Evolutionary conservation across 495 filamentous ascomycete genomes (phyloP).

Genomic region (Pyrenula massariospora): DNA sequence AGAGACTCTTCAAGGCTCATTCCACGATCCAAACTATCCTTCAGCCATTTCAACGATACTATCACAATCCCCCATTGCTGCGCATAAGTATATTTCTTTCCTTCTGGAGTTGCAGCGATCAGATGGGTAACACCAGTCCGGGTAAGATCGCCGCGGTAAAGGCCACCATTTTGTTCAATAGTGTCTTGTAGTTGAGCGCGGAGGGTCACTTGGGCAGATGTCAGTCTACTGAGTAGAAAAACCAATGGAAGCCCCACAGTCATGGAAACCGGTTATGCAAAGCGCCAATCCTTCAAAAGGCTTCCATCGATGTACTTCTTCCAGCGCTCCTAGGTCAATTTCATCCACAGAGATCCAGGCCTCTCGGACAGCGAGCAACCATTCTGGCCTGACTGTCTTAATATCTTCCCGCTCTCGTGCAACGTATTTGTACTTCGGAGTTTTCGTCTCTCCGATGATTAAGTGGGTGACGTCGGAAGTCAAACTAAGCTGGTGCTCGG

Average conservation of each 20-base stretch:
- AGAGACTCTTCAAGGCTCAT: constrained; percentile 79
- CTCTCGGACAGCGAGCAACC: constrained; percentile 72
- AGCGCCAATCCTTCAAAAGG: constrained; percentile 55
- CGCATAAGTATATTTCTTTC: constrained; percentile 82
- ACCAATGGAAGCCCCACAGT: constrained; percentile 41
- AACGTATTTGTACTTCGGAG: constrained; percentile 89
- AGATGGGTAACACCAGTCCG: constrained; percentile 70
- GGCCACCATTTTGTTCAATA: constrained; percentile 57
- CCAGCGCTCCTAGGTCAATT: constrained; percentile 59
- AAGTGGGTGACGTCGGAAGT: constrained; percentile 94
- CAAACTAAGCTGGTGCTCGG: constrained; percentile 75
- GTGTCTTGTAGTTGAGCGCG: constrained; percentile 55
- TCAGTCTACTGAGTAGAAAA: no score
- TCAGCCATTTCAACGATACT: constrained; percentile 74
- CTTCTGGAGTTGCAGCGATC: constrained; percentile 64
- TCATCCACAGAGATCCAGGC: constrained; percentile 75
- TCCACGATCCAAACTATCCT: constrained; percentile 76
- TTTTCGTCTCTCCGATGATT: constrained; percentile 76
- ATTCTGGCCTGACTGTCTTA: constrained; percentile 62
- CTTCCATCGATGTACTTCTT: constrained; percentile 46
- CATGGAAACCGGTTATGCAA: constrained; percentile 84
- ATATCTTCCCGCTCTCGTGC: constrained; percentile 81
- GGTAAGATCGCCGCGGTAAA: constrained; percentile 78
- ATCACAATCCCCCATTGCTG: constrained; percentile 65
- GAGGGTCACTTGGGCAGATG: constrained; percentile 41